Evolutionary conservation across 2,329 filamentous ascomycete species (phyloP).

Genomic region (Trichoderma afroharzianum): DNA sequence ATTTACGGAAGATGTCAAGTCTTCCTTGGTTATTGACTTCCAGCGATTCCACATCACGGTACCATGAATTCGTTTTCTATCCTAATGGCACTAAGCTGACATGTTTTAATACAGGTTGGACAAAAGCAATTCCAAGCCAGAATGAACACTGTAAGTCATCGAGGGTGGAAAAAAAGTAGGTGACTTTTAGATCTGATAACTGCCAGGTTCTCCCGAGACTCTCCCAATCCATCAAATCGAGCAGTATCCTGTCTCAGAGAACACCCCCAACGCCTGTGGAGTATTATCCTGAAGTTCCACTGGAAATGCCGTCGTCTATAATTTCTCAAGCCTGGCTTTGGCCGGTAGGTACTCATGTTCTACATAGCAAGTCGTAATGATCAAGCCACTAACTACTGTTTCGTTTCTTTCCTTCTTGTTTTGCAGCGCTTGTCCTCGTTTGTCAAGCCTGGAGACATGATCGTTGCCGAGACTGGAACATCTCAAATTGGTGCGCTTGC

Average conservation of each 20-base stretch:
- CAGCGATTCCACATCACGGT: background rate
- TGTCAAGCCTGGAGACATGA: constrained; percentile 21
- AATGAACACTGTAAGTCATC: background rate
- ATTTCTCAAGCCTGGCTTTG: background rate
- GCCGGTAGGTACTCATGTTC: background rate
- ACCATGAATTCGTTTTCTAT: background rate
- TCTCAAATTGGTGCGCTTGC: constrained; percentile 19
- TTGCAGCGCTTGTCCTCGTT: background rate
- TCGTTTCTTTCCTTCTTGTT: no score
- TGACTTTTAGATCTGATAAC: background rate
- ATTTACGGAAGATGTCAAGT: background rate
- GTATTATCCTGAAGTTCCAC: background rate
- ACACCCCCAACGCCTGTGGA: background rate
- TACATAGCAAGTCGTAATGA: background rate
- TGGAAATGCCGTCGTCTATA: background rate
- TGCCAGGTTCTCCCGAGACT: background rate
- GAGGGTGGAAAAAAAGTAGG: background rate
- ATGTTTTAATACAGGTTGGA: background rate
- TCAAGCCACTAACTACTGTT: background rate
- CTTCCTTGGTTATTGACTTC: background rate
- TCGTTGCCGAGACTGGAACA: constrained; percentile 24
- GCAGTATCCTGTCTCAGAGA: background rate
- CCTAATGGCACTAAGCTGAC: background rate
- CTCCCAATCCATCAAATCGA: background rate
- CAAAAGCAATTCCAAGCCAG: background rate